Percentiles rank a stretch among this genome's conserved stretches.
Evolutionary conservation across 768 basidiomycete species (phyloP).

Genomic region (Cyclocybe cylindracea): DNA sequence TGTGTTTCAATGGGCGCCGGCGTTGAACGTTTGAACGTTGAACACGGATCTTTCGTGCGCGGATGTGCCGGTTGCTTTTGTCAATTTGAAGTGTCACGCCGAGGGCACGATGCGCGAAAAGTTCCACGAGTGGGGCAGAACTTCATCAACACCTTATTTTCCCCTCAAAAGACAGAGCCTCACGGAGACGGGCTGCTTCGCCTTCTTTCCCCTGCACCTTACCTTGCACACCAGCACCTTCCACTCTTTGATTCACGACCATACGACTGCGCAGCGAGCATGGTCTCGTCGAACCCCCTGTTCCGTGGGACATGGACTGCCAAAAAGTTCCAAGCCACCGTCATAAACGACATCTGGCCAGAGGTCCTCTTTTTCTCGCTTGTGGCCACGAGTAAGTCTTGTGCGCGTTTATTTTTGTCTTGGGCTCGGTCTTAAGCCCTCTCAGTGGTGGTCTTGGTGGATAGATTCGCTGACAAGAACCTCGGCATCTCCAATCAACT

Average conservation of each 20-base stretch:
- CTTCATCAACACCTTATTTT: no score
- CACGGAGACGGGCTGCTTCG: no score
- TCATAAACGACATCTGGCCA: constrained; percentile 69
- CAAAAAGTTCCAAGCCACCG: constrained; percentile 57
- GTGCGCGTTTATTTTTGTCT: neutral
- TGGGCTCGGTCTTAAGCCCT: neutral
- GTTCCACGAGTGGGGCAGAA: no score
- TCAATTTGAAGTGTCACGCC: no score
- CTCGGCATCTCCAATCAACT: constrained; percentile 53
- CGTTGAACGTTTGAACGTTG: no score
- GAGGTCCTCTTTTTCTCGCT: constrained; percentile 61
- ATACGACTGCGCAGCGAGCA: constrained; percentile 10
- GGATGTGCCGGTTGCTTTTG: no score
- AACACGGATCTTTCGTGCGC: no score
- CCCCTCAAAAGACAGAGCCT: no score
- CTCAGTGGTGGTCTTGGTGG: constrained; percentile 61
- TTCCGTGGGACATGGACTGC: constrained; percentile 47
- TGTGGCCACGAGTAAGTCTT: constrained; percentile 52
- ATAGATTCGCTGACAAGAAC: constrained; percentile 44
- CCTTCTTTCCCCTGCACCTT: no score
- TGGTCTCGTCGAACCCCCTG: constrained; percentile 48
- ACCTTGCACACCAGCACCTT: neutral
- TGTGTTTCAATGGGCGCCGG: no score
- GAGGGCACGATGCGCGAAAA: no score
- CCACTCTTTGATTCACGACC: neutral